Evolutionary conservation across 441 rosid genomes (phyloP), one percentile per base, ranked within the genome.

Genomic region (Adansonia madagascariensis): DNA sequence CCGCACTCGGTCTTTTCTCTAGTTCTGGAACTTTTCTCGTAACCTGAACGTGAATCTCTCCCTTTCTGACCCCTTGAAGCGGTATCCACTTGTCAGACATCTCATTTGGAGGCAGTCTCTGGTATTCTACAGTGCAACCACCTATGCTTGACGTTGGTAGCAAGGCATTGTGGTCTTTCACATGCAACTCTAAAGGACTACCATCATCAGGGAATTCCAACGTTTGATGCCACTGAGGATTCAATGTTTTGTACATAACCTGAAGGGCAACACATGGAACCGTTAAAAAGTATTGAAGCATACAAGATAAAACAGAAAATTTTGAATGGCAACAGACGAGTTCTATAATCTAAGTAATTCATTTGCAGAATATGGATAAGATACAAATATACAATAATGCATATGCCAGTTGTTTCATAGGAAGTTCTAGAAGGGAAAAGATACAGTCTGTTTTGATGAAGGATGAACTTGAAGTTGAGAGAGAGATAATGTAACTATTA

Each of bases 61-160:
- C 99, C 62, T 77, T 85, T 75, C 73, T 94, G 77, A 96, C 99
- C 68, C 98, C 98, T 85, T 94, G 98, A 75, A 96, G 97, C 39
- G 98, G 98, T 84, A 96, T 94, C 99, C 99, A 96, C 84, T 92
- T 95, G 83, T 95, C 98, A 0, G 90, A 83, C 80, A 87, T 85
- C 80, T 92, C 84, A 76, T 96, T 94, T 62, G 94, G 91, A 64
- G 97, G 94, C 82, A 96, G 79, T 59, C 92, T 77, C 82, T 90
- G 97, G 83, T 96, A 96, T 78, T 96, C 99, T 52, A 94, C 99
- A 1, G 86, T 84, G 78, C 98, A 94, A 69, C 83, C 84, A 49
- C 99, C 99, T 1, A 96, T 96, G 80, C 86, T 96, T 6, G 87
- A 89, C 24, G 97, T 82, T 1, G 97, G 94, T 57, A 96, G 90